phyloP scores from a whole-genome alignment of 2,329 filamentous ascomycete genomes.

The Clarireedia monteithiana region DNA sequence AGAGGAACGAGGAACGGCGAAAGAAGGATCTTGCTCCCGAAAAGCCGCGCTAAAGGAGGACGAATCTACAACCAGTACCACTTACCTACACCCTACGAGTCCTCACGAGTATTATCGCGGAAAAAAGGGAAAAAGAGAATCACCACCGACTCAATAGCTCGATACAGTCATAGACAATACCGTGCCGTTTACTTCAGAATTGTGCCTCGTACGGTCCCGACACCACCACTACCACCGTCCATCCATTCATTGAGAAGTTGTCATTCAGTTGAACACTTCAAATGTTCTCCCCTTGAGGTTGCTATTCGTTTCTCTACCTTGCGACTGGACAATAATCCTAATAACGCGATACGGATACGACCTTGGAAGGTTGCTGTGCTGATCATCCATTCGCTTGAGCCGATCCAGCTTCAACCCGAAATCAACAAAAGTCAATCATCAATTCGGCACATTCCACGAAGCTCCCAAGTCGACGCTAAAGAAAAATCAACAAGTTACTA shows the following conservation, averaged over 20 bases:
- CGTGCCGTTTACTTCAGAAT: no score
- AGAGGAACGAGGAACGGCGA: background rate
- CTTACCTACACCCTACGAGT: background rate
- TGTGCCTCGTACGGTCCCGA: no score
- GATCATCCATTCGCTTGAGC: constrained; percentile 10
- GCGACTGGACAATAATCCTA: constrained; percentile 4
- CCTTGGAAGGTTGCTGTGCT: constrained; percentile 2
- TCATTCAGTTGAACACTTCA: no score
- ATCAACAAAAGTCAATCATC: constrained; percentile 8
- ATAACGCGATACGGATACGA: constrained; percentile 6
- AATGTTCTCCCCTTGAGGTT: no score
- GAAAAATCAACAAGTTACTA: no score
- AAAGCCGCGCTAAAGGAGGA: constrained; percentile 6
- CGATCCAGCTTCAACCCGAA: constrained; percentile 8
- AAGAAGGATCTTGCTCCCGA: constrained; percentile 4
- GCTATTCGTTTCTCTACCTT: background rate
- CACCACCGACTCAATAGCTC: no score
- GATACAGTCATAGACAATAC: no score
- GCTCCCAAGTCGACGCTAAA: no score
- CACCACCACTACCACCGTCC: no score
- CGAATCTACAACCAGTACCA: background rate
- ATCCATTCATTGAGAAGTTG: no score
- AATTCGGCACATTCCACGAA: background rate
- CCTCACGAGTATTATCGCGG: background rate
- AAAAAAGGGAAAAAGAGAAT: background rate